A percentile compares a stretch with the other conserved stretches of the same genome.
These are phyloP conservation scores for Ascomycota sp. DNA, from an alignment of 2,329 filamentous ascomycete species.

Conservation along the genomic window DNA sequence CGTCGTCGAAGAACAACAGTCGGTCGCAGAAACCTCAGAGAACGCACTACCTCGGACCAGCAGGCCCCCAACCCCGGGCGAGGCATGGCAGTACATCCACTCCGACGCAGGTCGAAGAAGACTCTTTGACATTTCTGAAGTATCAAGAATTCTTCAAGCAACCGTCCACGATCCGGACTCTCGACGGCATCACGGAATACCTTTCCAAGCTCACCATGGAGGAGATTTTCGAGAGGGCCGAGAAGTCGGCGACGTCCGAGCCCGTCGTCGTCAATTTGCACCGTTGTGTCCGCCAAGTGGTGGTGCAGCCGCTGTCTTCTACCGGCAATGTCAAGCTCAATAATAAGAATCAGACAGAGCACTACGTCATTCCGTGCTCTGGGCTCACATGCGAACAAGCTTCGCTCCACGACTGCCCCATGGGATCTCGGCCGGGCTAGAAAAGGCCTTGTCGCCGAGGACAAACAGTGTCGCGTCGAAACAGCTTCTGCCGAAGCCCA, in stretches of 20 bases:
- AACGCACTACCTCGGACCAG: not conserved
- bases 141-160: slow-evolving; percentile 13
- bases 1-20: not conserved
- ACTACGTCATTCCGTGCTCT: too few relatives aligned
- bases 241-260: not conserved
- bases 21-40: not conserved
- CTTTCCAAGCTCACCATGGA: slow-evolving; percentile 1
- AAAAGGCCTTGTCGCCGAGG: too few relatives aligned
- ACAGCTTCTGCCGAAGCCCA: too few relatives aligned
- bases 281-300: not conserved
- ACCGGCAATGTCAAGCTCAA: too few relatives aligned
- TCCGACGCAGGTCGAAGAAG: slow-evolving; percentile 8
- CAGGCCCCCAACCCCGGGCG: too few relatives aligned
- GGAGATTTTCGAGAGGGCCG: slow-evolving; percentile 1
- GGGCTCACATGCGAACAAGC: too few relatives aligned
- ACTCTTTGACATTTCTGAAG: slow-evolving; percentile 12
- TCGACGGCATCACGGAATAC: slow-evolving; percentile 6
- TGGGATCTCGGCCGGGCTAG: too few relatives aligned
- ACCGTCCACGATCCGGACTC: slow-evolving; percentile 10
- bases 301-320: not conserved
- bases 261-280: not conserved
- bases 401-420: too few relatives aligned
- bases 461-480: too few relatives aligned
- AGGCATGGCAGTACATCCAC: not conserved
- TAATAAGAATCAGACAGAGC: too few relatives aligned